A percentile compares a stretch with the other conserved stretches of the same genome.
Conservation (phyloP, 805 yeast genomes). For the Candida pseudofarinosa region DNA sequence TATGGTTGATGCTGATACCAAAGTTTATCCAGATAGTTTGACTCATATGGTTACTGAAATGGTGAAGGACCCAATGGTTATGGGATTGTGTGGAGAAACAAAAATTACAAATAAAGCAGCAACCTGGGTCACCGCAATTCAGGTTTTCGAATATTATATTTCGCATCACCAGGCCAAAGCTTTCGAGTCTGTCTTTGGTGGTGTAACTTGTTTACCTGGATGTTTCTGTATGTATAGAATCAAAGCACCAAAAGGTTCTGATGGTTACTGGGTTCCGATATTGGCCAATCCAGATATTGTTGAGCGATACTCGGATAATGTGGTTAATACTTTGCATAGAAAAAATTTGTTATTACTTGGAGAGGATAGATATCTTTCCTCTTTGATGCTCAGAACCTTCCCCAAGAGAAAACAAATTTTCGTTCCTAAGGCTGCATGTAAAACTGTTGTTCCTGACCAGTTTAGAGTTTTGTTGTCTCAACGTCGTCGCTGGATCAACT, state of each 20-base stretch:
- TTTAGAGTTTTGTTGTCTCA: slow-evolving; percentile 81
- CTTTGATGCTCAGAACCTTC: slow-evolving; percentile 82
- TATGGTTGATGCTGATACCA: slow-evolving; percentile 95
- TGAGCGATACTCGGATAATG: slow-evolving; percentile 85
- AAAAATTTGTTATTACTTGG: slow-evolving; percentile 84
- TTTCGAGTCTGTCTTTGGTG: slow-evolving; percentile 90
- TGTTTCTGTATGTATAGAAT: slow-evolving; percentile 91
- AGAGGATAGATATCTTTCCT: slow-evolving; percentile 83
- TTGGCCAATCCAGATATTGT: slow-evolving; percentile 91
- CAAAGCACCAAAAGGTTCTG: slow-evolving; percentile 75
- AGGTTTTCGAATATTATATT: slow-evolving; percentile 88
- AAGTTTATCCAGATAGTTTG: slow-evolving; percentile 78
- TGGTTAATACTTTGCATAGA: slow-evolving; percentile 75
- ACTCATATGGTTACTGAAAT: slow-evolving; percentile 89
- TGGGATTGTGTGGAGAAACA: slow-evolving; percentile 96
- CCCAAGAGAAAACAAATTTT: slow-evolving; percentile 86
- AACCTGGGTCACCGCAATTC: slow-evolving; percentile 90
- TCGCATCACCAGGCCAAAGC: slow-evolving; percentile 95
- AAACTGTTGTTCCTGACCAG: slow-evolving; percentile 82
- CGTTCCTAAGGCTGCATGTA: slow-evolving; percentile 88
- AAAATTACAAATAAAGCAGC: slow-evolving; percentile 78
- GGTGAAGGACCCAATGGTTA: slow-evolving; percentile 79
- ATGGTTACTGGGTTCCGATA: slow-evolving; percentile 85
- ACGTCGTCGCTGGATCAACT: slow-evolving; percentile 95
- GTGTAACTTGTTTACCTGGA: slow-evolving; percentile 94